Evolutionary conservation across 164 flowering plant species (phyloP), one percentile per base, ranked within the genome.

Genomic region (Akebia trifoliata): DNA sequence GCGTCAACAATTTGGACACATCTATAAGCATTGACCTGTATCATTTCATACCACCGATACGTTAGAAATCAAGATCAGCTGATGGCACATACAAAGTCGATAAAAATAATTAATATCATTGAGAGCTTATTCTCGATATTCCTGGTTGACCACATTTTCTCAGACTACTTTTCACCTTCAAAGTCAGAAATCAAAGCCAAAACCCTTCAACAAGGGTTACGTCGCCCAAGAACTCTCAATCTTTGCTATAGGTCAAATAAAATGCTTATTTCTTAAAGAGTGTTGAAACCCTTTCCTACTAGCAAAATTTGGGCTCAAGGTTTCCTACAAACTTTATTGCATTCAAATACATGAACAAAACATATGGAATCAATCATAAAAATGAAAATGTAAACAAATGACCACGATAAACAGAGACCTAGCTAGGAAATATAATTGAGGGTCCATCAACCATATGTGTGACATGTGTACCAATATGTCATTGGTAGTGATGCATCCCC

Each of bases 21-120:
- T 22, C 80, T 81, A 71, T 69, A 90, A 39, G 81, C 81, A 75
- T 87, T 84, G 56, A 90, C 97, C 97, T 93, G 84, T 48, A 74
- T 35, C 18, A n/a, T n/a, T n/a, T n/a, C n/a, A 62, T 53, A 67
- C 44, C n/a, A 62, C 45, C 20, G 28, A 35, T 28, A 42, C 15
- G 21, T 45, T 42, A 58, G 54, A 39, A 26, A 24, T 34, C 20
- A 30, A 62, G 26, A 17, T 36, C 40, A 61, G 4, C 17, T n/a
- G 11, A 8, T 10, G 8, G 30, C 29, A 30, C 36, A 40, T 14
- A 4, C 49, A 32, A 20, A 39, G 20, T 30, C n/a, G n/a, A 37
- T 18, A 51, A 4, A 43, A 43, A 43, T 6, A 2, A n/a, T 1
- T 43, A n/a, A n/a, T n/a, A n/a, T n/a, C n/a, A n/a, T n/a, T n/a